Percentiles rank a stretch among this genome's conserved stretches.
These are phyloP conservation scores for Cutaneotrichosporon arboriforme DNA, from an alignment of 1,284 basidiomycete species.

Conservation along the genomic window DNA sequence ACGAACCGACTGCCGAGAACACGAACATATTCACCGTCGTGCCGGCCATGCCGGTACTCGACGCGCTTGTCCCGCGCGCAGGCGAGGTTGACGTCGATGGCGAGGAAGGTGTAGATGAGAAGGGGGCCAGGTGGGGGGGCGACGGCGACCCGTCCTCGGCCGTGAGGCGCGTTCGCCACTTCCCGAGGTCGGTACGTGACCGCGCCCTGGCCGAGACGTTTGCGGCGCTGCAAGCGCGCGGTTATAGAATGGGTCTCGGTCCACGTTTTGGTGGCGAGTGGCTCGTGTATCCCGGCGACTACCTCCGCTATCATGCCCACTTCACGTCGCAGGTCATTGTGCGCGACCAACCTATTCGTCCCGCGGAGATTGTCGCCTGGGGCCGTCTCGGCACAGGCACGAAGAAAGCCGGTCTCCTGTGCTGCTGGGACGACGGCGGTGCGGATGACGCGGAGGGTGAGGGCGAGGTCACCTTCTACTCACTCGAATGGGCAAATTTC, in stretches of 20 bases:
- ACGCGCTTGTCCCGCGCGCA: slow-evolving; percentile 7
- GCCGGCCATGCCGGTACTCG: slow-evolving; percentile 12
- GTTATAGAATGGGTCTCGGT: slow-evolving; percentile 56
- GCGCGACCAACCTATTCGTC: slow-evolving; percentile 58
- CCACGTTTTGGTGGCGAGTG: slow-evolving; percentile 84
- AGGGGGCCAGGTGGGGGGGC: neutral
- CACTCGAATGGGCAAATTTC: slow-evolving; percentile 88
- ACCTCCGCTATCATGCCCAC: slow-evolving; percentile 93
- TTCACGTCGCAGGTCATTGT: slow-evolving; percentile 79
- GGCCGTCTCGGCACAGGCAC: slow-evolving; percentile 94
- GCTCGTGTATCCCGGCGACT: slow-evolving; percentile 94
- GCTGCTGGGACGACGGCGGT: slow-evolving; percentile 66
- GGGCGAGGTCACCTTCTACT: slow-evolving; percentile 65
- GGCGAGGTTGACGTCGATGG: neutral
- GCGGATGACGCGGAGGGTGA: slow-evolving; percentile 20
- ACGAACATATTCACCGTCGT: slow-evolving; percentile 27
- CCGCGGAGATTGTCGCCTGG: slow-evolving; percentile 90
- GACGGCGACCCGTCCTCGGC: slow-evolving; percentile 8
- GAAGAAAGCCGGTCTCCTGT: slow-evolving; percentile 91
- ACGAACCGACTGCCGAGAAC: slow-evolving; percentile 12
- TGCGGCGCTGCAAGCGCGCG: slow-evolving; percentile 29
- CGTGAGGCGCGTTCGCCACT: slow-evolving; percentile 24
- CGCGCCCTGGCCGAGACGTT: slow-evolving; percentile 31
- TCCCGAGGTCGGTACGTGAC: slow-evolving; percentile 28
- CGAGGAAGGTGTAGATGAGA: too few species aligned